These are phyloP conservation scores for Fusarium nodosum DNA, from an alignment of 2,329 filamentous ascomycete species.

Conservation along the genomic window DNA sequence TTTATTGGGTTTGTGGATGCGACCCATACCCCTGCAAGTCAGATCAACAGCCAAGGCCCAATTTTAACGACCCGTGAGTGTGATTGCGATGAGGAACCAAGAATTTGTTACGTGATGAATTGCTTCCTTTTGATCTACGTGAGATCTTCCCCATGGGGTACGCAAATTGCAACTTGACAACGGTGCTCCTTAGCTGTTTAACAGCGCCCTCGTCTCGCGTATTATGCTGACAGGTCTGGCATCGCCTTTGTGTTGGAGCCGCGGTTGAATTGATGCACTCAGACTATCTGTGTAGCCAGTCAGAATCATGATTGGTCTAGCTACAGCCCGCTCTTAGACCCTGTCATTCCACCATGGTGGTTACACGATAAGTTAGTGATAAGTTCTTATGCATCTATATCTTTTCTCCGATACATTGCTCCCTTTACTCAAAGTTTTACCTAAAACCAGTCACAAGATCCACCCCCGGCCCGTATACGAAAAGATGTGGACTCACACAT, in stretches of 20 bases:
- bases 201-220: background rate
- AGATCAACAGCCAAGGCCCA: conserved; percentile 9
- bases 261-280: background rate
- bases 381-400: background rate
- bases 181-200: background rate
- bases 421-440: conserved; percentile 6
- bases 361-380: background rate
- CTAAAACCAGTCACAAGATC: background rate
- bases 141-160: conserved; percentile 43
- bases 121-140: conserved; percentile 17
- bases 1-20: conserved; percentile 1
- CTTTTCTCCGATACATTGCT: conserved; percentile 2
- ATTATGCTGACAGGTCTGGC: background rate
- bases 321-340: background rate
- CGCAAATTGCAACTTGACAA: conserved; percentile 20
- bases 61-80: conserved; percentile 22
- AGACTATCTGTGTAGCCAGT: background rate
- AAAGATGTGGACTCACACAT: background rate
- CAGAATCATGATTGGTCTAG: background rate
- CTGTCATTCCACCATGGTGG: background rate
- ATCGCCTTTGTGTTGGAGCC: background rate
- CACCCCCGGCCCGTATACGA: background rate
- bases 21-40: conserved; percentile 5
- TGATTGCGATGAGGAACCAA: conserved; percentile 7
- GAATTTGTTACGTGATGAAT: conserved; percentile 33